Base-by-base conservation (phyloP, 768 basidiomycete genomes). In the Peribolospora baueri region DNA sequence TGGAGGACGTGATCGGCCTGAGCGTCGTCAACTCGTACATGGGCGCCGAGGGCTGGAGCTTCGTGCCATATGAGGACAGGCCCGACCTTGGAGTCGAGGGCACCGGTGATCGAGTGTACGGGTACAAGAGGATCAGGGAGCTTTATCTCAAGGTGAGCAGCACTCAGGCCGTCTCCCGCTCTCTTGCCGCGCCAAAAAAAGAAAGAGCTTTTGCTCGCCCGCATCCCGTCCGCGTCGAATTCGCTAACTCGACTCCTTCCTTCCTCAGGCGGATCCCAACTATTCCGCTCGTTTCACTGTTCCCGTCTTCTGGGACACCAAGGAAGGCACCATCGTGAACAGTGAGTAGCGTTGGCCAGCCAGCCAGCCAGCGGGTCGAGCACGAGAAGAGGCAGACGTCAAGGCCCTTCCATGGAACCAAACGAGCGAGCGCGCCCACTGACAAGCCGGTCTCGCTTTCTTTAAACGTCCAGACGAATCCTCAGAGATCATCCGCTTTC, bases 271-370 rank as follows among this genome's bases (percentile, higher is more conserved):
- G 14, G 25, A 52, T 38, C 54, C 54, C 11, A 49, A 45, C 38
- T 56, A 51, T 51, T 40, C 1, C 13, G 37, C 46, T 45, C 68
- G 82, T 45, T 86, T 85, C 71, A 87, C 86, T 2, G 84, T 87
- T 7, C 88, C 88, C 5, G 68, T 86, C 42, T 72, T 98, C 5
- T 98, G 86, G 84, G 93, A 97, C 70, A 90, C 79, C 71, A 84
- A 90, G 56, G 70, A 65, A 47, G 70, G 80, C 48, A 82, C 81
- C 46, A 82, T 95, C 60, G 93, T 98, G 56, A 95, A 87, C 71
- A 97, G 95, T 66, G 91, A 98, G 65, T 68, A 67, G 45, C 25
- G 25, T 25, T 25, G 25, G 25, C 25, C 25, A 25, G 25, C 25
- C 25, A 25, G 25, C 25, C 25, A 25, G 25, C 25, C 25, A 25